A percentile compares a stretch with the other conserved stretches of the same genome.
Evolutionary conservation across 352 stramenopile species (phyloP).

Genomic region (Globisporangium mamillatum): DNA sequence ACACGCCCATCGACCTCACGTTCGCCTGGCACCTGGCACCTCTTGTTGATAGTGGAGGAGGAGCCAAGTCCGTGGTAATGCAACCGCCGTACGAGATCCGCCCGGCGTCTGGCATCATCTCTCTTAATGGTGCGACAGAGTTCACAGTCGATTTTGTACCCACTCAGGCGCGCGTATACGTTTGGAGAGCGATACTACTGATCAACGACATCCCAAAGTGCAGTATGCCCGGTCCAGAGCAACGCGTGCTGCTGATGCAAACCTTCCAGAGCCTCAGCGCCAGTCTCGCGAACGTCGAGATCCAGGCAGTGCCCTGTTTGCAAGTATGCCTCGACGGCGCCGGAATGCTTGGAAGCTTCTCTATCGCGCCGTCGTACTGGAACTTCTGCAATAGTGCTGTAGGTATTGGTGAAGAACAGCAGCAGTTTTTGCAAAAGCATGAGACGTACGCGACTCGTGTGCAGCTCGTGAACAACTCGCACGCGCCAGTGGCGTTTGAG

Average conservation of each 20-base stretch:
- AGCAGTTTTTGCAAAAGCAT: conserved; percentile 6
- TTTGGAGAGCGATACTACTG: conserved; percentile 38
- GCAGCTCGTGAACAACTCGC: conserved; percentile 31
- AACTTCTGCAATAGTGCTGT: conserved; percentile 5
- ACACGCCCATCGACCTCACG: conserved; percentile 58
- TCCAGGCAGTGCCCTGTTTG: conserved; percentile 9
- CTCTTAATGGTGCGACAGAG: conserved; percentile 28
- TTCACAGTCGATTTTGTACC: conserved; percentile 55
- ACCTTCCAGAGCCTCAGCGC: conserved; percentile 26
- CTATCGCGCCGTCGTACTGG: conserved; percentile 15
- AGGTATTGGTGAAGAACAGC: not conserved
- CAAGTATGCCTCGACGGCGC: conserved; percentile 12
- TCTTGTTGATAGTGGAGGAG: not conserved
- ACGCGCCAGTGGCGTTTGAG: conserved; percentile 27
- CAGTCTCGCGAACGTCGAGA: conserved; percentile 1
- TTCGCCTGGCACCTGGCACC: conserved; percentile 53
- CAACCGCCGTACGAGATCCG: conserved; percentile 37
- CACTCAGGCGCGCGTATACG: conserved; percentile 16
- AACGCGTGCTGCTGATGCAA: conserved; percentile 33
- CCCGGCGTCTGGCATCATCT: conserved; percentile 41
- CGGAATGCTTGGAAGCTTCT: conserved; percentile 14
- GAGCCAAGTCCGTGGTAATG: not conserved
- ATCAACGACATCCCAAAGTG: conserved; percentile 48
- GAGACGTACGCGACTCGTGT: conserved; percentile 13
- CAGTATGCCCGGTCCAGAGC: conserved; percentile 45